phyloP scores from a whole-genome alignment of 148 eudicot genomes.

The Silene conica region DNA sequence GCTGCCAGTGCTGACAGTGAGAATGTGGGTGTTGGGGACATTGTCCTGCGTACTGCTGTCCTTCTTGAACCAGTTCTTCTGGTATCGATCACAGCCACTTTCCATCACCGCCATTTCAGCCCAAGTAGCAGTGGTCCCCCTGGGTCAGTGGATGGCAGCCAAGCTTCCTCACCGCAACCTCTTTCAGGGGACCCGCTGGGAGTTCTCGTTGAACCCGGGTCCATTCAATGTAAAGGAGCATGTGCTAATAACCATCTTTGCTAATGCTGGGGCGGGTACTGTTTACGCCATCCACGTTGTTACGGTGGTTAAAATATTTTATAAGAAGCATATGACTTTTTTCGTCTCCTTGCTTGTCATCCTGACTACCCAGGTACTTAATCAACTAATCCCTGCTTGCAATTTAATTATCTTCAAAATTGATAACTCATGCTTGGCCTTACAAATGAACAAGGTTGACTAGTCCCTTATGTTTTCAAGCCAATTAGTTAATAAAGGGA shows the following conservation, averaged over 20 bases:
- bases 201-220: conserved; percentile 79
- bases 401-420: no score
- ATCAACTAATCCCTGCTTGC: conserved; percentile 11
- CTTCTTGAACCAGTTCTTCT: conserved; percentile 91
- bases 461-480: no score
- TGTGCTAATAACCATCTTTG: conserved; percentile 89
- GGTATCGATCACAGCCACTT: conserved; percentile 83
- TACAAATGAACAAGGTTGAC: no score
- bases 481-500: no score
- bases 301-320: conserved; percentile 81
- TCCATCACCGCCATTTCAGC: conserved; percentile 87
- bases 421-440: no score
- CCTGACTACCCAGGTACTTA: conserved; percentile 69
- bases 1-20: conserved; percentile 79
- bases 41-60: conserved; percentile 69
- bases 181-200: conserved; percentile 57
- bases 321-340: conserved; percentile 69
- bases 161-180: conserved; percentile 48
- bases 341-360: conserved; percentile 82
- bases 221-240: conserved; percentile 94
- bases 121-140: conserved; percentile 86
- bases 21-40: conserved; percentile 87
- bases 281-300: conserved; percentile 90
- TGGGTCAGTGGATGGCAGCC: conserved; percentile 84
- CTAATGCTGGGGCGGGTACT: conserved; percentile 87